Evolutionary conservation across 164 flowering plant genomes (phyloP).

Genomic region (Sedum album): DNA sequence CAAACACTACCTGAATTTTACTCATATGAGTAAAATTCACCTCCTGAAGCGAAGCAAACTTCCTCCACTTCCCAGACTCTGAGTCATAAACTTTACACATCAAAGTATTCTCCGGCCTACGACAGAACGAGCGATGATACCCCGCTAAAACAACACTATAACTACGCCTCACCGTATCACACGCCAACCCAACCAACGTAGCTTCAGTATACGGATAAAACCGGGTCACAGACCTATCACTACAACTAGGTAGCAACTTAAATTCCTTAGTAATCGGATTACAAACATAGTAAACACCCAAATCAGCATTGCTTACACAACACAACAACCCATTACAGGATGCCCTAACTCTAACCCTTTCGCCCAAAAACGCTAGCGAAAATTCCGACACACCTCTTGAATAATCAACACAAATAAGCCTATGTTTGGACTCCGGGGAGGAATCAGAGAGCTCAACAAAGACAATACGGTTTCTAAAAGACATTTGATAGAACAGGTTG

Average conservation of each 20-base stretch:
- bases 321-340: conserved; percentile 90
- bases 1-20: conserved; percentile 68
- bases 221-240: conserved; percentile 63
- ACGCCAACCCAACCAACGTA: conserved; percentile 74
- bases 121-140: conserved; percentile 65
- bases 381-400: conserved; percentile 53
- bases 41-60: conserved; percentile 46
- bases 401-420: conserved; percentile 55
- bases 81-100: conserved; percentile 72
- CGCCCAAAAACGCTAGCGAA: conserved; percentile 60
- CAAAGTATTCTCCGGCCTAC: conserved; percentile 55
- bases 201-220: conserved; percentile 85
- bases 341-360: conserved; percentile 75
- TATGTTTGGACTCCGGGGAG: conserved; percentile 27
- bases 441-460: conserved; percentile 56
- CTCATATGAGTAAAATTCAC: conserved; percentile 78
- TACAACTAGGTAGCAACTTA: conserved; percentile 50
- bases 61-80: conserved; percentile 59
- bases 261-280: conserved; percentile 78
- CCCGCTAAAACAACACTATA: conserved; percentile 81
- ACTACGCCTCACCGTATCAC: conserved; percentile 24
- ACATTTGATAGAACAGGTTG: conserved; percentile 41
- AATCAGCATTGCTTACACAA: conserved; percentile 74
- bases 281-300: conserved; percentile 80
- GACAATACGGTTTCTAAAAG: conserved; percentile 48